These are phyloP conservation scores for Pleodorina starrii DNA, from an alignment of 139 green algal species.

Conservation along the genomic window DNA sequence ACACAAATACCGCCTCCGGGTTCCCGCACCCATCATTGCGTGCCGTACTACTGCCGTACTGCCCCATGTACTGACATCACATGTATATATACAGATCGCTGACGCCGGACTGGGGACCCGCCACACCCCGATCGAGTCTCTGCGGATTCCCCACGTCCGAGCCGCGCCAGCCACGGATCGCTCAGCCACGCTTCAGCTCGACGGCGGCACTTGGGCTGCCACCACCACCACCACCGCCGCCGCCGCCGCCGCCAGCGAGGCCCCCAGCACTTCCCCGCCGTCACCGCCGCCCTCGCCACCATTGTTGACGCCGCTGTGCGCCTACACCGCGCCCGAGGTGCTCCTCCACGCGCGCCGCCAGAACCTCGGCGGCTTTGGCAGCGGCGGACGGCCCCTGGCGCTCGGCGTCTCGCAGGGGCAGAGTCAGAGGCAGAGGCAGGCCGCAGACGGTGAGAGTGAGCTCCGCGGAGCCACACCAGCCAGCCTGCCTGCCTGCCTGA, in stretches of 20 bases:
- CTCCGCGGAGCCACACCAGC: not conserved
- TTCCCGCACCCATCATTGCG: not conserved
- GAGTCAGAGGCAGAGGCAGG: not conserved
- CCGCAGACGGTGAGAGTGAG: not conserved
- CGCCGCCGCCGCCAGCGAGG: not conserved
- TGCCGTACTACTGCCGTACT: no score
- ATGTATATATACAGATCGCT: slow-evolving; percentile 1
- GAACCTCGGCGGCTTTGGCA: no score
- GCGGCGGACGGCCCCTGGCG: no score
- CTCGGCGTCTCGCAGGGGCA: no score
- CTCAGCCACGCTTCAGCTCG: not conserved
- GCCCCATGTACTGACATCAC: no score
- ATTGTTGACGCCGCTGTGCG: no score
- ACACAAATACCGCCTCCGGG: not conserved
- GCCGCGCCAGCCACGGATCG: not conserved
- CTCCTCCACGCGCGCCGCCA: no score
- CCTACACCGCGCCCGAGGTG: no score
- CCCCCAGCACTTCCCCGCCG: no score
- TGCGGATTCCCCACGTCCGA: not conserved
- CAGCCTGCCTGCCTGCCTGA: not conserved
- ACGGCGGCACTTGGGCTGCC: no score
- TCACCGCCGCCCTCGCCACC: no score
- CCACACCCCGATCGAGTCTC: not conserved
- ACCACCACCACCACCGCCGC: not conserved
- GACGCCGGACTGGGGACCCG: not conserved